These are phyloP conservation scores for Aspergillus sergii DNA, from an alignment of 2,329 filamentous ascomycete genomes.

Conservation along the genomic window DNA sequence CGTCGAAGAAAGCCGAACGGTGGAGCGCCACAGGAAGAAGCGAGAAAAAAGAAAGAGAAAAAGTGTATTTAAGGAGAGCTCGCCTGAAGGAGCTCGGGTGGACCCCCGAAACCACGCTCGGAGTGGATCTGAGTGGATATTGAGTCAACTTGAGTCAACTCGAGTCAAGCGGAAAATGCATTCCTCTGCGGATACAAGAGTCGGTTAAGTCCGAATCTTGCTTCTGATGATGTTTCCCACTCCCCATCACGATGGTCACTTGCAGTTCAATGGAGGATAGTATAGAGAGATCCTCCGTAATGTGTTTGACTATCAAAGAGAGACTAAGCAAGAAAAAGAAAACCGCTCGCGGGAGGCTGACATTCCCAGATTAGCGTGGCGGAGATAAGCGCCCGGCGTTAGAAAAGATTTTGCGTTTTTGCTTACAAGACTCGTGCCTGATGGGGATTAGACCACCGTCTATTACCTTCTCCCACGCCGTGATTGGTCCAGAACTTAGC, in stretches of 20 bases:
- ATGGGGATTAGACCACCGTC: too few species aligned
- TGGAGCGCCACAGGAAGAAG: not conserved
- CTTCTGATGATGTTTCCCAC: not conserved
- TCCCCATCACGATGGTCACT: not conserved
- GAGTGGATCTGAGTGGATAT: not conserved
- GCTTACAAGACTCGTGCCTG: too few species aligned
- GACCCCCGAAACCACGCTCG: not conserved
- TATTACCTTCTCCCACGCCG: too few species aligned
- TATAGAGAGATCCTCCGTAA: too few species aligned
- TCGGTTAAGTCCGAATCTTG: not conserved
- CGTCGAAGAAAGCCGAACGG: conserved; percentile 9
- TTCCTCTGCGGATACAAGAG: not conserved
- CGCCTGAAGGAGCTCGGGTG: conserved; percentile 4
- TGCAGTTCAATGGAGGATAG: not conserved
- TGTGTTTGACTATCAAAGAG: too few species aligned
- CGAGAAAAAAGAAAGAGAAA: not conserved
- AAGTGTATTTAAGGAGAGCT: not conserved
- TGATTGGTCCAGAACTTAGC: too few species aligned
- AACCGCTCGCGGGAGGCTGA: too few species aligned
- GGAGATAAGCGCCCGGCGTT: conserved; percentile 3
- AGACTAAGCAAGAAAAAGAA: too few species aligned
- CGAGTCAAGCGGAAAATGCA: not conserved
- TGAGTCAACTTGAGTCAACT: conserved; percentile 8
- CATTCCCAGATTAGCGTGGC: not conserved
- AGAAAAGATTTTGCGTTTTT: not conserved